A percentile compares a stretch with the other conserved stretches of the same genome.
These are phyloP conservation scores for Globisporangium nunn DNA, from an alignment of 352 stramenopile species.

Conservation along the genomic window DNA sequence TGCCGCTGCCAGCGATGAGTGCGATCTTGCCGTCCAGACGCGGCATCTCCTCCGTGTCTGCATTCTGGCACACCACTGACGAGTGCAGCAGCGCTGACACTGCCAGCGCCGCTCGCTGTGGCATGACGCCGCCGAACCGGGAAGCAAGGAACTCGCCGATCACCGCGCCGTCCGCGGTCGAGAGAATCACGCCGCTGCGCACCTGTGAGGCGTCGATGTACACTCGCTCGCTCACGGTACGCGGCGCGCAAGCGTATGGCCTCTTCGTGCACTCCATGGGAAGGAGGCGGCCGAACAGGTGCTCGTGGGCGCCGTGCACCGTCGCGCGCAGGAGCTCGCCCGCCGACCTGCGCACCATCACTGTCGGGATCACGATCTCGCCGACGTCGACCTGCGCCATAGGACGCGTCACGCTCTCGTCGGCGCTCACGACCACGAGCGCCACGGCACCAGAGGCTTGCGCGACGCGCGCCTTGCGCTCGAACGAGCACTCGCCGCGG, in stretches of 20 bases:
- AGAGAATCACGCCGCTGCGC: constrained; percentile 32
- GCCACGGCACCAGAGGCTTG: constrained; percentile 36
- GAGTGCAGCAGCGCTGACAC: constrained; percentile 18
- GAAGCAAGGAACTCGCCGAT: constrained; percentile 48
- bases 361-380: constrained; percentile 43
- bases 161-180: constrained; percentile 8
- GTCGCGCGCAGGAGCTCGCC: constrained; percentile 36
- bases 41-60: constrained; percentile 11
- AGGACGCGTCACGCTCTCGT: constrained; percentile 34
- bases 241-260: constrained; percentile 38
- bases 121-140: constrained; percentile 40
- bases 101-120: constrained; percentile 16
- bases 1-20: constrained; percentile 19
- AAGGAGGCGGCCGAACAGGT: constrained; percentile 37
- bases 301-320: constrained; percentile 14
- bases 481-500: constrained; percentile 59
- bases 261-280: constrained; percentile 46
- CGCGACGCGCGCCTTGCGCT: constrained; percentile 45
- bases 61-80: constrained; percentile 17
- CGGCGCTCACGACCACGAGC: constrained; percentile 41
- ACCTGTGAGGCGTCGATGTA: constrained; percentile 26
- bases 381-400: constrained; percentile 31
- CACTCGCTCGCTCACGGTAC: constrained; percentile 17
- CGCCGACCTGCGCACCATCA: constrained; percentile 54
- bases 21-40: constrained; percentile 22